Conservation (phyloP, 2,329 filamentous ascomycete species). For the Sporothrix humicola region DNA sequence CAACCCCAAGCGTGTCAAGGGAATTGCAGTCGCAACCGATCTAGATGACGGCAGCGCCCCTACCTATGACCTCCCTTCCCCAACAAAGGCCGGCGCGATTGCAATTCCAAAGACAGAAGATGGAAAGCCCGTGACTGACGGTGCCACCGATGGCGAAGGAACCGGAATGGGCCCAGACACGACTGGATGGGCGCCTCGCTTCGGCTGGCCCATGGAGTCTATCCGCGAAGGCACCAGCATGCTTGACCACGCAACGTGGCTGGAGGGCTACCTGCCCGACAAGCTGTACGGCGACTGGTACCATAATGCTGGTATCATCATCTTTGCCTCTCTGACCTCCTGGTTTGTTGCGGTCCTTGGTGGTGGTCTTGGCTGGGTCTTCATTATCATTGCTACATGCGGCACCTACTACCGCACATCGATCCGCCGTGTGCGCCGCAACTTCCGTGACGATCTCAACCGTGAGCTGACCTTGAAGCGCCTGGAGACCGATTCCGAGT, state of each 20-base stretch:
- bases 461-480: slow-evolving; percentile 82
- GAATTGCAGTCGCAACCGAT: slow-evolving; percentile 77
- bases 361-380: slow-evolving; percentile 89
- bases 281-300: slow-evolving; percentile 98
- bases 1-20: slow-evolving; percentile 62
- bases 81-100: slow-evolving; percentile 72
- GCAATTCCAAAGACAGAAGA: slow-evolving; percentile 43
- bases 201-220: slow-evolving; percentile 71
- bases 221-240: slow-evolving; percentile 68
- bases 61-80: slow-evolving; percentile 77
- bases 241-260: slow-evolving; percentile 84
- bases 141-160: slow-evolving; percentile 59
- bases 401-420: slow-evolving; percentile 97
- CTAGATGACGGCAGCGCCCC: slow-evolving; percentile 72
- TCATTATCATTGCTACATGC: slow-evolving; percentile 90
- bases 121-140: slow-evolving; percentile 56
- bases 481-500: slow-evolving; percentile 89
- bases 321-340: slow-evolving; percentile 87
- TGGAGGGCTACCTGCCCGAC: slow-evolving; percentile 84
- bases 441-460: slow-evolving; percentile 92
- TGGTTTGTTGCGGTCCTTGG: slow-evolving; percentile 91
- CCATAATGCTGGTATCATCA: slow-evolving; percentile 91
- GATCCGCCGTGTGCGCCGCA: slow-evolving; percentile 87
- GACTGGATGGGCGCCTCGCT: slow-evolving; percentile 88
- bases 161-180: slow-evolving; percentile 58